A percentile compares a stretch with the other conserved stretches of the same genome.
phyloP scores from a whole-genome alignment of 495 filamentous ascomycete species.

The Hypomontagnella monticulosa region DNA sequence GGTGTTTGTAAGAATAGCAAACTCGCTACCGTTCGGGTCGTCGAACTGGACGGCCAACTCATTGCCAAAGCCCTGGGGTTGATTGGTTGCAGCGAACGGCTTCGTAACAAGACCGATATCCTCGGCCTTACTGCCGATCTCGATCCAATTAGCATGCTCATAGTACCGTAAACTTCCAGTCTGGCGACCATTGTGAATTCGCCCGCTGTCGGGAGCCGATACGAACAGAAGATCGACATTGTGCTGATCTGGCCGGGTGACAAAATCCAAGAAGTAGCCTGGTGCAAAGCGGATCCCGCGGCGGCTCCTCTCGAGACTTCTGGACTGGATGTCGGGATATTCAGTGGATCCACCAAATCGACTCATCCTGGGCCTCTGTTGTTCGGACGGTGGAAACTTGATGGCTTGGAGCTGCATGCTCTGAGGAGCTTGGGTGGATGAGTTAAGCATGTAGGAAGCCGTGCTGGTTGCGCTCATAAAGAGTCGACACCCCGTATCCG shows the following conservation, averaged over 20 bases:
- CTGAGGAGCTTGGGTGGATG: slow-evolving; percentile 74
- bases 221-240: slow-evolving; percentile 77
- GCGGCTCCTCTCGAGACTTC: slow-evolving; percentile 62
- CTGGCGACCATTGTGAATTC: slow-evolving; percentile 68
- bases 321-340: slow-evolving; percentile 54
- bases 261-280: slow-evolving; percentile 89
- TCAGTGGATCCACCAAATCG: slow-evolving; percentile 45
- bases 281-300: slow-evolving; percentile 78
- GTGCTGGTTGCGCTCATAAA: slow-evolving; percentile 90
- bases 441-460: slow-evolving; percentile 70
- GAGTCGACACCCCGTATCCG: slow-evolving; percentile 87
- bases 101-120: slow-evolving; percentile 78
- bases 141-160: slow-evolving; percentile 81
- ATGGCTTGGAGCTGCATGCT: slow-evolving; percentile 98
- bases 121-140: slow-evolving; percentile 73
- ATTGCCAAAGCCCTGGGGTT: slow-evolving; percentile 88
- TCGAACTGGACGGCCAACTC: slow-evolving; percentile 96
- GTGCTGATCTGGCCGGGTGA: slow-evolving; percentile 58
- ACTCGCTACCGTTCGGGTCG: slow-evolving; percentile 73
- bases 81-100: slow-evolving; percentile 71
- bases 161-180: slow-evolving; percentile 62
- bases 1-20: slow-evolving; percentile 89
- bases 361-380: slow-evolving; percentile 29
- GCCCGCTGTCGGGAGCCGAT: slow-evolving; percentile 85
- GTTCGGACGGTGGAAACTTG: slow-evolving; percentile 79